Conservation (phyloP, 1,284 basidiomycete genomes). For the Melampsora medusae region DNA sequence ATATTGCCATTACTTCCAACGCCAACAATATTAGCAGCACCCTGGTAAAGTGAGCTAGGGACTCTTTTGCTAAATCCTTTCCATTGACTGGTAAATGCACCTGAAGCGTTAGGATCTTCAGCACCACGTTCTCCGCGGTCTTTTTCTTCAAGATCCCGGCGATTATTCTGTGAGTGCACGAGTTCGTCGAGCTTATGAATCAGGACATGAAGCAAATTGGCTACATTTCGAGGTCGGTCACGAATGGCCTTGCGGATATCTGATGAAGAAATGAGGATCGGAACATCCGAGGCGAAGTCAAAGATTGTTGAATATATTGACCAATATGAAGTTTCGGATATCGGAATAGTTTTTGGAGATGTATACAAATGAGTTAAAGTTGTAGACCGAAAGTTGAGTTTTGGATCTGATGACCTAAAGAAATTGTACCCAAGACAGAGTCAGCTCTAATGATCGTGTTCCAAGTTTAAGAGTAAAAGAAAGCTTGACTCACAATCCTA, state of each 20-base stretch:
- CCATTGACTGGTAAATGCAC: conserved; percentile 27
- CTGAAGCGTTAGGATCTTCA: not conserved
- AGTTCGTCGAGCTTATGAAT: conserved; percentile 16
- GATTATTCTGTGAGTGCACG: conserved; percentile 15
- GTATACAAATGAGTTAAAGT: conserved; percentile 21
- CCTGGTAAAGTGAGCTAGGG: conserved; percentile 18
- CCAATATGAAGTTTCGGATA: conserved; percentile 11
- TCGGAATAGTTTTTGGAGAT: conserved; percentile 12
- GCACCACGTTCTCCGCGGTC: not conserved
- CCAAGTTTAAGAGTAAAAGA: no score
- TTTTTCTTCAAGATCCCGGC: conserved; percentile 2
- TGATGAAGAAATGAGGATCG: conserved; percentile 27
- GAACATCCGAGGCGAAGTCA: conserved; percentile 33
- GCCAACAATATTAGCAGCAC: conserved; percentile 32
- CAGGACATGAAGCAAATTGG: conserved; percentile 24
- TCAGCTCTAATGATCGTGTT: no score
- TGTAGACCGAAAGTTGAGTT: conserved; percentile 30
- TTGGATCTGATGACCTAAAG: conserved; percentile 31
- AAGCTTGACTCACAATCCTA: not conserved
- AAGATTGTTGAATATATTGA: conserved; percentile 38
- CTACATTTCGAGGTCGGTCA: conserved; percentile 19
- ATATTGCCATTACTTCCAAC: conserved; percentile 20
- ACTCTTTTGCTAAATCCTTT: conserved; percentile 38
- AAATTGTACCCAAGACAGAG: not conserved
- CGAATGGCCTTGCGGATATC: conserved; percentile 30